Base-by-base conservation (phyloP, 495 filamentous ascomycete species). In the Neurospora cerealis region DNA sequence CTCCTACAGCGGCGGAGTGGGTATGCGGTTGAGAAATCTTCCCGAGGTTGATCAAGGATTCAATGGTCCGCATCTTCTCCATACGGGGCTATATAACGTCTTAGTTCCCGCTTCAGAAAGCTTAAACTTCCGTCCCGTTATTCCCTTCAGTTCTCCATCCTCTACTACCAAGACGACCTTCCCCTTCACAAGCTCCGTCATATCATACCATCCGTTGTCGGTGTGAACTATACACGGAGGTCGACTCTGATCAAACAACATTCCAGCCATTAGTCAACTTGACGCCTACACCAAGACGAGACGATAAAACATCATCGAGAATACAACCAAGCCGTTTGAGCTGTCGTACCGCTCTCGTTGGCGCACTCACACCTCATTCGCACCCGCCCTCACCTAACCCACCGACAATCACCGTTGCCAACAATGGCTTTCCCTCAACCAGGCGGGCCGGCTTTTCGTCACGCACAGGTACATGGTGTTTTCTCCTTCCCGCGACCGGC, bases 391-490 rank as follows among this genome's bases (percentile, higher is more conserved):
- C 69, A 28, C n/a, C 38, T 48, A 15, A 21, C 17, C 36, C 28
- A 69, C 21, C 21, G 69, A 74, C 24, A 69, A 70, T n/a, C 46
- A 34, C 44, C 10, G 28, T 36, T 69, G 19, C 75, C 42, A 41
- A 73, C 39, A 69, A 82, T 82, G 80, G 78, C 79, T 11, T 78
- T 75, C 21, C 60, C 72, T 19, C 74, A 62, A 44, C 54, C 75
- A 15, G 74, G 70, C 73, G 71, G 73, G 36, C 71, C 74, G 46
- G 74, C 73, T 60, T 80, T 81, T 70, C 71, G 78, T 41, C 76
- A 78, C 69, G 75, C 77, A 76, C 79, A 82, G 76, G 80, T 81
- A 78, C 70, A n/a, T 74, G 42, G 39, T 28, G 19, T 70, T 60
- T 44, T 44, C 69, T 75, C 70, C 44, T 48, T 36, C 38, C 72